These are phyloP conservation scores for Pascua sp. DNA, from an alignment of 1,284 basidiomycete genomes.

Conservation along the genomic window DNA sequence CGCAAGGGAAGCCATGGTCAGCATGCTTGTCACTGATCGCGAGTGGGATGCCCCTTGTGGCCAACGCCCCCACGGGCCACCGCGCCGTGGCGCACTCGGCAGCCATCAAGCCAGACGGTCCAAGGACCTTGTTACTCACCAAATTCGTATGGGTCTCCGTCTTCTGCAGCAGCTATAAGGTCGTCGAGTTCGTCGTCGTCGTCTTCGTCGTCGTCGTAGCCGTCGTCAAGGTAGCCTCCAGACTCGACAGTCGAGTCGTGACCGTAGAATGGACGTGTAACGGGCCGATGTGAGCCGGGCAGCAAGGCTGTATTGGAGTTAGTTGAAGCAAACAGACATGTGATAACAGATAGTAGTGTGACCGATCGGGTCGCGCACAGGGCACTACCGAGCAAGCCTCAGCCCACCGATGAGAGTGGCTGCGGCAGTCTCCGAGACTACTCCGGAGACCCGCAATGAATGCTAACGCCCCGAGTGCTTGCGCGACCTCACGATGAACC, in stretches of 20 bases:
- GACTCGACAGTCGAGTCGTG: constrained; percentile 19
- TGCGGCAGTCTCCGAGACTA: background rate
- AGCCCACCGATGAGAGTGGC: background rate
- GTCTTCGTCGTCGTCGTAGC: constrained; percentile 21
- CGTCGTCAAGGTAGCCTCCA: constrained; percentile 22
- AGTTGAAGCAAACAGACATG: background rate
- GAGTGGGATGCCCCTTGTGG: too few relatives aligned
- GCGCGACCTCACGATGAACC: too few relatives aligned
- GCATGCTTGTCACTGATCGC: too few relatives aligned
- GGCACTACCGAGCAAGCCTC: background rate
- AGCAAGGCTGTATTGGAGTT: constrained; percentile 2
- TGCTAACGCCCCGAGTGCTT: too few relatives aligned
- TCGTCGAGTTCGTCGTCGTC: constrained; percentile 25
- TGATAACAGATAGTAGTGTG: too few relatives aligned
- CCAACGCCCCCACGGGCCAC: too few relatives aligned
- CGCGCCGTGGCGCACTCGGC: too few relatives aligned
- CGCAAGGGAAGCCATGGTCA: too few relatives aligned
- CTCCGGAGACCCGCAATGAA: too few relatives aligned
- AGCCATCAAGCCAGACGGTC: too few relatives aligned
- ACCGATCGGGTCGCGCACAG: background rate
- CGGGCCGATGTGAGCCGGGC: constrained; percentile 8
- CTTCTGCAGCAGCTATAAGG: constrained; percentile 2
- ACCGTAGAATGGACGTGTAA: constrained; percentile 23
- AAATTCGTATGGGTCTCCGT: constrained; percentile 10
- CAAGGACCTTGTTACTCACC: constrained; percentile 8